These are phyloP conservation scores for Spathaspora boniae DNA, from an alignment of 805 yeast species.

Conservation along the genomic window DNA sequence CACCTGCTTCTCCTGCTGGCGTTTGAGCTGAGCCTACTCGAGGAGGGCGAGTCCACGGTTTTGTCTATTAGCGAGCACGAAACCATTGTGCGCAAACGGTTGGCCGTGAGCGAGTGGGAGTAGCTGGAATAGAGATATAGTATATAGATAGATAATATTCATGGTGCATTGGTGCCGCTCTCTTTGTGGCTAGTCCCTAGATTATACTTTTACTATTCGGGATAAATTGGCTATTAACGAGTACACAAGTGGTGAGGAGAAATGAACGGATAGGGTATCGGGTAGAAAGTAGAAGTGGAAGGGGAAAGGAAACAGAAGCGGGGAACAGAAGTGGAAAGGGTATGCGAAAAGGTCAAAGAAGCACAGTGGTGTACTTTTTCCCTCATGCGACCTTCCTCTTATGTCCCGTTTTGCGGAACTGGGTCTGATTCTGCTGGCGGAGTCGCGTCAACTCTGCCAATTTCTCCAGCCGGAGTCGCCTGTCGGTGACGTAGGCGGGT, in stretches of 20 bases:
- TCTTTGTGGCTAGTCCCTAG: too few relatives aligned
- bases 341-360: not conserved
- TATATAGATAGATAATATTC: too few relatives aligned
- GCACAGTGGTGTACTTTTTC: not conserved
- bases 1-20: slow-evolving; percentile 3
- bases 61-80: slow-evolving; percentile 18
- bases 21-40: slow-evolving; percentile 12
- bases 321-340: not conserved
- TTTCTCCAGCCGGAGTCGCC: slow-evolving; percentile 30
- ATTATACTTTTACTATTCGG: too few relatives aligned
- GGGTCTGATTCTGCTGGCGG: slow-evolving; percentile 20
- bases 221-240: too few relatives aligned
- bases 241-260: not conserved
- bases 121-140: slow-evolving; percentile 9
- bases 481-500: slow-evolving; percentile 38
- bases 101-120: slow-evolving; percentile 38
- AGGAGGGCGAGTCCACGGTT: slow-evolving; percentile 16
- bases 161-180: too few relatives aligned
- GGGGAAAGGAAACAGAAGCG: not conserved
- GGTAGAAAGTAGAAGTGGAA: not conserved
- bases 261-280: not conserved
- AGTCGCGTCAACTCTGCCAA: slow-evolving; percentile 27
- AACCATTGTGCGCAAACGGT: slow-evolving; percentile 21
- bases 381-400: not conserved
- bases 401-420: not conserved